phyloP scores from a whole-genome alignment of 441 rosid species.

The Biscutella laevigata region DNA sequence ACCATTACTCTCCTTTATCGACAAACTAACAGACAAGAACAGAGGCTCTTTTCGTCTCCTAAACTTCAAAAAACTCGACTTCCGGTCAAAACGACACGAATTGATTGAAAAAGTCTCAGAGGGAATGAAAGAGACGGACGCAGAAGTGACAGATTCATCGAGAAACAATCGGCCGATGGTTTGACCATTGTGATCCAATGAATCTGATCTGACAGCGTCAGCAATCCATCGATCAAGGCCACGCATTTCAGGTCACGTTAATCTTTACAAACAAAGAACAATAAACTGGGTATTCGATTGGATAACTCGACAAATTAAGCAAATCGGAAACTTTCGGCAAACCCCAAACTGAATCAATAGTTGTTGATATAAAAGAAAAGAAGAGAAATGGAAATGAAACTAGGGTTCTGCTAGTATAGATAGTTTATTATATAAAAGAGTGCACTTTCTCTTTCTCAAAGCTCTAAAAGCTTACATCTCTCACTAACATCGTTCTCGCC shows the following conservation, averaged over 20 bases:
- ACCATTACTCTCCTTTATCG: slow-evolving; percentile 37
- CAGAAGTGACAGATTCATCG: slow-evolving; percentile 33
- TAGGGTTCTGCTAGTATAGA: neutral
- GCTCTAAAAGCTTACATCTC: neutral
- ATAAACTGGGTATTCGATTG: neutral
- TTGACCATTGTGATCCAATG: slow-evolving; percentile 21
- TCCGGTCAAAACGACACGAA: slow-evolving; percentile 20
- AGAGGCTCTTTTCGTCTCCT: slow-evolving; percentile 32
- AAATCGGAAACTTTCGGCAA: slow-evolving; percentile 12
- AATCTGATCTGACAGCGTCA: slow-evolving; percentile 29
- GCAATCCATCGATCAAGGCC: slow-evolving; percentile 35
- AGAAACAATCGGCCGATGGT: slow-evolving; percentile 52
- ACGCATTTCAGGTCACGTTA: slow-evolving; percentile 29
- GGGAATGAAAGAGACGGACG: slow-evolving; percentile 34
- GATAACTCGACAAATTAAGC: slow-evolving; percentile 1
- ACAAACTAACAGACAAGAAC: slow-evolving; percentile 64
- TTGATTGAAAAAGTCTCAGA: slow-evolving; percentile 7
- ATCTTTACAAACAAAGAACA: too few relatives aligned
- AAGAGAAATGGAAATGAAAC: neutral
- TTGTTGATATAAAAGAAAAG: slow-evolving; percentile 1
- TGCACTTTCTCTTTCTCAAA: neutral
- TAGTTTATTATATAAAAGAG: neutral
- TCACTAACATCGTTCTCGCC: neutral
- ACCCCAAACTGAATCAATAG: slow-evolving; percentile 2
- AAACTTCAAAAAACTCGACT: slow-evolving; percentile 20